Evolutionary conservation across 116 monocot genomes (phyloP), one percentile per base, ranked within the genome.

Genomic region (Dioscorea cayenensis): DNA sequence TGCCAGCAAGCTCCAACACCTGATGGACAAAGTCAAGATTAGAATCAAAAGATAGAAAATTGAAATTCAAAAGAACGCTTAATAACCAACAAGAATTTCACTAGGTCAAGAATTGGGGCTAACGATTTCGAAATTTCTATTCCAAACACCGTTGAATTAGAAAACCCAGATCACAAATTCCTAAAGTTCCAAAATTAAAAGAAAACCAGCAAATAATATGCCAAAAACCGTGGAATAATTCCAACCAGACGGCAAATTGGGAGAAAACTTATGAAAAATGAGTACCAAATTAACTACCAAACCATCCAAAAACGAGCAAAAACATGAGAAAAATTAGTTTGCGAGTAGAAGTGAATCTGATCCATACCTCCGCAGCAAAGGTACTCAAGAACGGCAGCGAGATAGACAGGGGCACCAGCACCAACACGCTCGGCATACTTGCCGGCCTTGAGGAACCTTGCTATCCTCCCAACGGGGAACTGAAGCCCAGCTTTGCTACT

Each of bases 401-500:
- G 78, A 25, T 82, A 82, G 49, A 82, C 82, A 0, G 82, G 82
- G 3, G 82, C 82, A 9, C 77, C 82, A 9, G 78, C 74, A 25
- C 82, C 82, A 20, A 82, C 78, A 28, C 82, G 82, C 32, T 82
- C 73, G 60, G 82, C 76, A 59, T 77, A 82, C 77, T 77, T 76
- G 60, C 81, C 77, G 64, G 72, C 68, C 64, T 81, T 81, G 38
- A 81, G 77, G 73, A 71, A 77, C 9, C 82, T 72, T 0, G 82
- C 76, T 64, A 86, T 86, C 22, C 86, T 50, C 5, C 86, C 86
- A 12, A 86, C 86, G 55, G 86, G 86, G 71, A 86, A 86, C 62
- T 86, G 86, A 43, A 86, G 86, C 18, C 86, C 86, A 2, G 86
- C 86, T 79, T 86, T 86, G 82, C 79, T 79, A 71, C 82, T 82